phyloP scores from a whole-genome alignment of 2,329 filamentous ascomycete genomes.

The Metarhizium anisopliae region DNA sequence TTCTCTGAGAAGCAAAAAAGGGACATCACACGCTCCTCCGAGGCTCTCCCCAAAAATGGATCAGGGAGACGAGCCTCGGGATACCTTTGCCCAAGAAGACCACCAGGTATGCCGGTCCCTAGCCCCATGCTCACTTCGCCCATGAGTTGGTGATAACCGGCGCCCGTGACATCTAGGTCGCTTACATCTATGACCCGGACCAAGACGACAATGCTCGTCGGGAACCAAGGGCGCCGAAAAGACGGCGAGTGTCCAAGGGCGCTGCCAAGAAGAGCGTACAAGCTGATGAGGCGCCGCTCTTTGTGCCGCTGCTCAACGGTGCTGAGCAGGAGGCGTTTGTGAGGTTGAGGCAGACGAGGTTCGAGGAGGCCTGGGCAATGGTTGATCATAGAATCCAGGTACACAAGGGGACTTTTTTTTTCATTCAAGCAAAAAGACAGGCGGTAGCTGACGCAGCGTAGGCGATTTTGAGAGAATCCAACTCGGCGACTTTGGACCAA shows the following conservation, averaged over 20 bases:
- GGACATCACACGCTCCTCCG: neutral
- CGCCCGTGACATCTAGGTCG: slow-evolving; percentile 2
- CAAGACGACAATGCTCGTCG: slow-evolving; percentile 23
- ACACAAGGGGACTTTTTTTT: neutral
- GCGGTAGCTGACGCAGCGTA: slow-evolving; percentile 15
- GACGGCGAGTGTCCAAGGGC: slow-evolving; percentile 42
- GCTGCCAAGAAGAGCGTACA: slow-evolving; percentile 11
- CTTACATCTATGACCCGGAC: slow-evolving; percentile 30
- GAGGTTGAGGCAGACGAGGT: slow-evolving; percentile 48
- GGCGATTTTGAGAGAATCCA: slow-evolving; percentile 50
- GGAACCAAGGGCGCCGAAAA: slow-evolving; percentile 40
- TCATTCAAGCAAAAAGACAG: too few relatives aligned
- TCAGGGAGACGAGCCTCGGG: slow-evolving; percentile 9
- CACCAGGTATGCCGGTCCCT: slow-evolving; percentile 27
- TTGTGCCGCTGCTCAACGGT: slow-evolving; percentile 46
- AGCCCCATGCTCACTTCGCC: neutral
- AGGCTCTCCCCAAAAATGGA: slow-evolving; percentile 12
- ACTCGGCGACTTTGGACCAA: slow-evolving; percentile 49
- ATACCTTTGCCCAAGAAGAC: slow-evolving; percentile 30
- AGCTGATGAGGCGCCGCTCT: slow-evolving; percentile 21
- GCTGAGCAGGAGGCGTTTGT: slow-evolving; percentile 40
- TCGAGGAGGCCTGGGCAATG: slow-evolving; percentile 52
- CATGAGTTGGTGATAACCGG: neutral
- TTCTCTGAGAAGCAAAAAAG: neutral
- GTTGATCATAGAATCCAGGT: slow-evolving; percentile 55